Evolutionary conservation across 1,284 basidiomycete species (phyloP).

Genomic region (Cutaneotrichosporon sp.): DNA sequence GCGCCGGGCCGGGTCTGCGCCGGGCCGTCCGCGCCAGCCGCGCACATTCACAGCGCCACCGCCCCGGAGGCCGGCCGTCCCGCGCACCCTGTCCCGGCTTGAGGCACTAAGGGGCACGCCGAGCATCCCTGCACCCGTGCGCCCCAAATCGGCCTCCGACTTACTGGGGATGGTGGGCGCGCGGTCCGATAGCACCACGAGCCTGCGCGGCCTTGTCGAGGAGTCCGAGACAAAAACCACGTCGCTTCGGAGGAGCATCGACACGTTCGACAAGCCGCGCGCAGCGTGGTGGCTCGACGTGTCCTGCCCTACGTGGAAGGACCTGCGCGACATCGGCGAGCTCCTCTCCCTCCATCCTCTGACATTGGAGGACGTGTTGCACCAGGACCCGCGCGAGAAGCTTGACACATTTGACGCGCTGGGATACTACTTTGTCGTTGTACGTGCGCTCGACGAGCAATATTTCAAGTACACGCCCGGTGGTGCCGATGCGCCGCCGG

Average conservation of each 20-base stretch:
- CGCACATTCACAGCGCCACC: conserved; percentile 35
- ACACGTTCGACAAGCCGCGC: conserved; percentile 7
- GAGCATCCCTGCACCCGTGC: conserved; percentile 19
- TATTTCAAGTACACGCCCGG: conserved; percentile 60
- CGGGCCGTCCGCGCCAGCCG: conserved; percentile 24
- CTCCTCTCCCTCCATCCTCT: conserved; percentile 71
- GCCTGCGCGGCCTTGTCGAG: neutral
- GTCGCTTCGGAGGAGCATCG: conserved; percentile 5
- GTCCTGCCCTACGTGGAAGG: conserved; percentile 83
- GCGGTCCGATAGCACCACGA: neutral
- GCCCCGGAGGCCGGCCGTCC: conserved; percentile 26
- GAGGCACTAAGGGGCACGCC: conserved; percentile 28
- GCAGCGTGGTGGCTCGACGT: conserved; percentile 84
- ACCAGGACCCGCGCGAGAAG: conserved; percentile 91
- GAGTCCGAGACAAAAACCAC: conserved; percentile 2
- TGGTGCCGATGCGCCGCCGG: conserved; percentile 16
- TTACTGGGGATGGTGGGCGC: conserved; percentile 39
- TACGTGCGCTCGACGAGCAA: conserved; percentile 76
- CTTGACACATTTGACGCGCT: conserved; percentile 82
- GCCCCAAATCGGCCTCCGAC: conserved; percentile 50
- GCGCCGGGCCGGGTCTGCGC: conserved; percentile 33
- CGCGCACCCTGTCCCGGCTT: conserved; percentile 32
- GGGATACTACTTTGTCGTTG: conserved; percentile 90
- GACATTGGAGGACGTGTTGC: conserved; percentile 93
- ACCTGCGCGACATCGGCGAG: conserved; percentile 82